These are phyloP conservation scores for Andrographis paniculata DNA, from an alignment of 305 asterid genomes.

Conservation along the genomic window DNA sequence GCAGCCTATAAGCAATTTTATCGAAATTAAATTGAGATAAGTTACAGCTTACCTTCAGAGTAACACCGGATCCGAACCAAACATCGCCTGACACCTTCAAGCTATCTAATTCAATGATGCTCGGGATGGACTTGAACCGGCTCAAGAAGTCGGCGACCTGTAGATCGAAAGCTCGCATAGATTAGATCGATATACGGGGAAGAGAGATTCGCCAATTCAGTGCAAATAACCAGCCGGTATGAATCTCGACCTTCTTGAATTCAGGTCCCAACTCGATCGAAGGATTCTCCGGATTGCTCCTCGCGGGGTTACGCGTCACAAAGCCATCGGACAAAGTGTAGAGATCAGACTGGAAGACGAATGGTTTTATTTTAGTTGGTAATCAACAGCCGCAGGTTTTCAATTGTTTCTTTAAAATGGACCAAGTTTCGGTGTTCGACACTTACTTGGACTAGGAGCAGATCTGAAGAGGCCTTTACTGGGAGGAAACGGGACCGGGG, in stretches of 20 bases:
- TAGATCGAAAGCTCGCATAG: background rate
- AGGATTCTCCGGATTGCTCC: slow-evolving; percentile 79
- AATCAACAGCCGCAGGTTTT: background rate
- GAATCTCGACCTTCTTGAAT: slow-evolving; percentile 71
- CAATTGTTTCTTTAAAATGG: background rate
- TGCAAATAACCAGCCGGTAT: slow-evolving; percentile 8
- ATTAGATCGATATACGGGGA: slow-evolving; percentile 9
- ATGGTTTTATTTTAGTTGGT: slow-evolving; percentile 12
- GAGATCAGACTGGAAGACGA: slow-evolving; percentile 70
- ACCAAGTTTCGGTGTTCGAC: slow-evolving; percentile 6
- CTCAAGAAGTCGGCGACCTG: slow-evolving; percentile 78
- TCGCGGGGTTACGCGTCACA: slow-evolving; percentile 69
- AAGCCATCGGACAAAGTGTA: slow-evolving; percentile 78
- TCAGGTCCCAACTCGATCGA: slow-evolving; percentile 92
- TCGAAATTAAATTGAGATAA: background rate
- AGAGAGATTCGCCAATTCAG: slow-evolving; percentile 1
- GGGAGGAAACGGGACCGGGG: slow-evolving; percentile 99
- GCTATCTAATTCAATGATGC: slow-evolving; percentile 83
- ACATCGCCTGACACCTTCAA: slow-evolving; percentile 87
- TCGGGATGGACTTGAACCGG: slow-evolving; percentile 92
- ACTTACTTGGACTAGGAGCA: slow-evolving; percentile 88
- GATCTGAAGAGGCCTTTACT: slow-evolving; percentile 91
- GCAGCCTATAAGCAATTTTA: too few species aligned
- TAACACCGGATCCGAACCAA: slow-evolving; percentile 66
- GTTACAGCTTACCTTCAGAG: slow-evolving; percentile 46